A percentile compares a stretch with the other conserved stretches of the same genome.
Conservation (phyloP, 768 basidiomycete species). For the Udeniomyces megalosporus region DNA sequence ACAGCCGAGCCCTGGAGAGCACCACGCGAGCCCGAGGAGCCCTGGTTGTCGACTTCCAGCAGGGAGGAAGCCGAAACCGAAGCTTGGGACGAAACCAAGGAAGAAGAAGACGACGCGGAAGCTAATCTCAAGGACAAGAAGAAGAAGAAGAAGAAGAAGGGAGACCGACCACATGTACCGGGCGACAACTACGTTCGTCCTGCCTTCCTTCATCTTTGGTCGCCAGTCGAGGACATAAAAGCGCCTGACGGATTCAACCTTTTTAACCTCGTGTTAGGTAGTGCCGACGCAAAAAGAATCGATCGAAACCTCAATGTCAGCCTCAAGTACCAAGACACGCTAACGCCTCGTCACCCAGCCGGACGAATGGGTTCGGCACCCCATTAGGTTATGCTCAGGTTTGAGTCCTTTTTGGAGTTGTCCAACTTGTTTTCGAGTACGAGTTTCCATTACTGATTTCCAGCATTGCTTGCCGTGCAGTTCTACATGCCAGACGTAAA, state of each 20-base stretch:
- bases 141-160: conserved; percentile 31
- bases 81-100: neutral
- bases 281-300: conserved; percentile 25
- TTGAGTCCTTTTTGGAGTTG: no score
- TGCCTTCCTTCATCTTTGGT: no score
- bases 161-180: conserved; percentile 44
- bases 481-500: conserved; percentile 50
- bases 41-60: neutral
- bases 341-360: conserved; percentile 45
- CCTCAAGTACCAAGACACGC: conserved; percentile 38
- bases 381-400: conserved; percentile 79
- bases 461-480: conserved; percentile 30
- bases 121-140: conserved; percentile 21
- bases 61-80: conserved; percentile 12
- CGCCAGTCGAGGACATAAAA: no score
- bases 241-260: no score
- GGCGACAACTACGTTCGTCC: conserved; percentile 27
- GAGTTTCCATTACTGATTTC: no score
- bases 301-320: conserved; percentile 28
- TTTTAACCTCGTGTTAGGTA: no score
- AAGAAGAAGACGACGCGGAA: conserved; percentile 16
- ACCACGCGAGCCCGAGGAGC: neutral
- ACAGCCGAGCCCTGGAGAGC: conserved; percentile 29
- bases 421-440: neutral
- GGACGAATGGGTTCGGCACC: conserved; percentile 50